A percentile compares a stretch with the other conserved stretches of the same genome.
Conservation (phyloP, 768 basidiomycete species). For the Amanita rubescens region DNA sequence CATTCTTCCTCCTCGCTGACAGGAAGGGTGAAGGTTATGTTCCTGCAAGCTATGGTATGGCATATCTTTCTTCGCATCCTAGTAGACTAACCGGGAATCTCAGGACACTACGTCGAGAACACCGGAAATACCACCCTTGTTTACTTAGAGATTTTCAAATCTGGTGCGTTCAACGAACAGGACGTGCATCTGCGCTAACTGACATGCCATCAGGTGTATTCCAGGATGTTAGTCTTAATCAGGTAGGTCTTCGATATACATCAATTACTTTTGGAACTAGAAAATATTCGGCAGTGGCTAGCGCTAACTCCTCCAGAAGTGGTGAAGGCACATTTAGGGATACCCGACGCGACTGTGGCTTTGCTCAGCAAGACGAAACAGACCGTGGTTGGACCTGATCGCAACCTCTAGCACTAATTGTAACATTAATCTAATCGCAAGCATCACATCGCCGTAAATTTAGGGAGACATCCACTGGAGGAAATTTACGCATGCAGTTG, state of each 20-base stretch:
- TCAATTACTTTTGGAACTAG: not conserved
- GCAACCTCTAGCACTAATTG: not conserved
- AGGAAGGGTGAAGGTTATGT: slow-evolving; percentile 35
- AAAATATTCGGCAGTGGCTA: slow-evolving; percentile 20
- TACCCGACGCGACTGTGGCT: slow-evolving; percentile 29
- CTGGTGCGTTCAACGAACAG: slow-evolving; percentile 25
- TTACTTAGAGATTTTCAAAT: slow-evolving; percentile 57
- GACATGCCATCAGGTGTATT: slow-evolving; percentile 17
- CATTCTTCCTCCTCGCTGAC: slow-evolving; percentile 3
- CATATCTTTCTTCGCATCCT: not conserved
- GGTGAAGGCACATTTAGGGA: slow-evolving; percentile 37
- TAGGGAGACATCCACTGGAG: no score
- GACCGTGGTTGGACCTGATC: slow-evolving; percentile 24
- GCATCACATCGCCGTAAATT: not conserved
- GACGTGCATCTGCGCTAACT: slow-evolving; percentile 1
- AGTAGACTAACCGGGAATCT: not conserved
- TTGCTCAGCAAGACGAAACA: slow-evolving; percentile 33
- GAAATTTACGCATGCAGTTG: no score
- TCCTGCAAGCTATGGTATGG: slow-evolving; percentile 46
- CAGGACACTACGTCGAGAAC: slow-evolving; percentile 65
- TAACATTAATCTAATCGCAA: not conserved
- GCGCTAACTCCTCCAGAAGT: slow-evolving; percentile 39
- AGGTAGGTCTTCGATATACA: slow-evolving; percentile 22
- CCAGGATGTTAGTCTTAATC: slow-evolving; percentile 36
- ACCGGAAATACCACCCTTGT: slow-evolving; percentile 50